Evolutionary conservation across 75 land plant genomes (phyloP).

Genomic region (Chamaecyparis obtusa): DNA sequence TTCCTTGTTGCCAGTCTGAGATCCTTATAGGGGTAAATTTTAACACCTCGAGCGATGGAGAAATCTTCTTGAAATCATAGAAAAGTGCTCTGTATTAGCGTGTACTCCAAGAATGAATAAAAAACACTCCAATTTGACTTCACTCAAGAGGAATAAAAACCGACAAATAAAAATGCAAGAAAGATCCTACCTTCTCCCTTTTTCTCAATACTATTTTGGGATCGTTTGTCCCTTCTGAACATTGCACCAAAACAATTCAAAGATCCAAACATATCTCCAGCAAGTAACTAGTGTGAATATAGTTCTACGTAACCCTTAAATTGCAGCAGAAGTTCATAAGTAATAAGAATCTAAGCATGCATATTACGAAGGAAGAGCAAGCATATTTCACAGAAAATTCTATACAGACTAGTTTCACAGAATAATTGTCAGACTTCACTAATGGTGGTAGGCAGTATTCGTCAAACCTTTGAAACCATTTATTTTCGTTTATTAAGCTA

Average conservation of each 20-base stretch:
- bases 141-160: background rate
- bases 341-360: background rate
- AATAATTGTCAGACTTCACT: background rate
- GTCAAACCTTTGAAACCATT: no score
- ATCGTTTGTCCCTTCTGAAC: background rate
- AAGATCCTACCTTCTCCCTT: slow-evolving; percentile 1
- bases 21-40: slow-evolving; percentile 28
- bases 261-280: background rate
- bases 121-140: background rate
- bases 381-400: no score
- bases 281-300: no score
- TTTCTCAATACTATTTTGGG: background rate
- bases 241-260: slow-evolving; percentile 12
- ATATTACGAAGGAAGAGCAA: background rate
- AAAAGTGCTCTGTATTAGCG: background rate
- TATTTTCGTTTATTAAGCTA: no score
- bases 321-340: background rate
- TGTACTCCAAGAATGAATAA: background rate
- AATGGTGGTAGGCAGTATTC: background rate
- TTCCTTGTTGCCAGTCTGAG: slow-evolving; percentile 28
- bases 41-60: background rate
- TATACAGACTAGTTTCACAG: background rate
- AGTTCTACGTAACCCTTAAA: background rate
- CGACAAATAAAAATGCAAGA: background rate
- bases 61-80: background rate